Percentiles rank a stretch among this genome's conserved stretches.
Conservation (phyloP, 768 basidiomycete species). For the Mycena albidolilacea region DNA sequence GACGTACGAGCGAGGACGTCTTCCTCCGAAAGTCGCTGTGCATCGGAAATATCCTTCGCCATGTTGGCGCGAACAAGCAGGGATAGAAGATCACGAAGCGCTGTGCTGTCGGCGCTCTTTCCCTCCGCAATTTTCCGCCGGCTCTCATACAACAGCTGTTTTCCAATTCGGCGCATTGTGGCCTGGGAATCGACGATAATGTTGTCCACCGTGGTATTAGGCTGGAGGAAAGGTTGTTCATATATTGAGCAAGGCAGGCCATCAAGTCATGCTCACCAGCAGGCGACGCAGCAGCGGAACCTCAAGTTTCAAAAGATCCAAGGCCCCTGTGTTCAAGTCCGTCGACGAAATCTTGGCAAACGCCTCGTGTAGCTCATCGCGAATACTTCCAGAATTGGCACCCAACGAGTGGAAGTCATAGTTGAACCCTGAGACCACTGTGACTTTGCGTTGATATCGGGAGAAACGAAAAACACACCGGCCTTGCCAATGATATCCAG, state of each 20-base stretch:
- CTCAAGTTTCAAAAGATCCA: background rate
- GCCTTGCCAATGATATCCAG: conserved; percentile 73
- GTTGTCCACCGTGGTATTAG: conserved; percentile 5
- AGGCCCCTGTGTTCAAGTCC: background rate
- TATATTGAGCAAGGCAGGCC: background rate
- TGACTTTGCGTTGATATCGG: conserved; percentile 52
- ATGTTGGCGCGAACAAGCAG: background rate
- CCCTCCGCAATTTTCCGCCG: background rate
- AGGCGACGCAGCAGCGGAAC: background rate
- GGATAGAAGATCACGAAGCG: conserved; percentile 24
- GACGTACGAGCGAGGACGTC: background rate
- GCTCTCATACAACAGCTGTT: background rate
- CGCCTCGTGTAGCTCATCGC: conserved; percentile 14
- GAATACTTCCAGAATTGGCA: background rate
- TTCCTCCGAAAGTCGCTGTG: background rate
- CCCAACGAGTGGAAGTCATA: conserved; percentile 36
- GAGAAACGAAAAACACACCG: conserved; percentile 52
- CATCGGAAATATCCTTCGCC: background rate
- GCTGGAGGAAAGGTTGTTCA: background rate
- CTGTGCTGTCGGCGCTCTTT: background rate
- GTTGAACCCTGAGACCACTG: conserved; percentile 25
- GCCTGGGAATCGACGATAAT: background rate
- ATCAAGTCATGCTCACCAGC: background rate
- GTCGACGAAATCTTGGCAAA: background rate
- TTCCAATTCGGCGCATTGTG: conserved; percentile 5